Base-by-base conservation (phyloP, 2,329 filamentous ascomycete species). In the Cercospora sesami region DNA sequence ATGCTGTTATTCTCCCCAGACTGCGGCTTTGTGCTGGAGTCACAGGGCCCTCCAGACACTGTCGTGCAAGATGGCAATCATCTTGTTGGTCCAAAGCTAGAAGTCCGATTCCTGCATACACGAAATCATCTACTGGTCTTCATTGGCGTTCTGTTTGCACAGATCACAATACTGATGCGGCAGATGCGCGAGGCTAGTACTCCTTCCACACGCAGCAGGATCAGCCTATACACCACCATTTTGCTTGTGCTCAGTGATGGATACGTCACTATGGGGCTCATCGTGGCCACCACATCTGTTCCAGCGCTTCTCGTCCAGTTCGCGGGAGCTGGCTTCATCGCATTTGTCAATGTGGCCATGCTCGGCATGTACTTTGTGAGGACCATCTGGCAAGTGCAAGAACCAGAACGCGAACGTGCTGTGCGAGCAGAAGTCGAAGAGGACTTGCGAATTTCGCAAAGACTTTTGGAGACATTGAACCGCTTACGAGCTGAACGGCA, bases 331-430 rank as follows among this genome's bases (percentile, higher is more conserved):
- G 85, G 85, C 2, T 90, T 89, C 74, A 76, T 90, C 18, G 83
- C 86, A 0, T 85, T 89, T 69, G 82, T 89, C 60, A 86, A 85
- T 16, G 86, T 89, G 26, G 85, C 85, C 66, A 86, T 87, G 75
- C 86, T 89, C 65, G 87, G 87, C 33, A 87, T 90, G 80, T 85
- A 86, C 63, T 90, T 90, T 71, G 80, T 90, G 74, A 86, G 89
- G 80, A 87, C 89, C 63, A 87, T 90, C n/a, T 90, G 87, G 87
- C 83, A 84, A 21, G 85, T 89, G 1, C 88, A 90, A 74, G 85
- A 81, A 26, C 83, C 84, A 3, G 83, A 85, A 68, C 77, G 81
- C 21, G 78, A 78, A 57, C 77, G 80, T 58, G 76, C 78, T 66
- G 80, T 83, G 63, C 77, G 83, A 45, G 78, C 77, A 68, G 81